phyloP scores from a whole-genome alignment of 2,329 filamentous ascomycete species.

The Beauveria pseudobassiana region DNA sequence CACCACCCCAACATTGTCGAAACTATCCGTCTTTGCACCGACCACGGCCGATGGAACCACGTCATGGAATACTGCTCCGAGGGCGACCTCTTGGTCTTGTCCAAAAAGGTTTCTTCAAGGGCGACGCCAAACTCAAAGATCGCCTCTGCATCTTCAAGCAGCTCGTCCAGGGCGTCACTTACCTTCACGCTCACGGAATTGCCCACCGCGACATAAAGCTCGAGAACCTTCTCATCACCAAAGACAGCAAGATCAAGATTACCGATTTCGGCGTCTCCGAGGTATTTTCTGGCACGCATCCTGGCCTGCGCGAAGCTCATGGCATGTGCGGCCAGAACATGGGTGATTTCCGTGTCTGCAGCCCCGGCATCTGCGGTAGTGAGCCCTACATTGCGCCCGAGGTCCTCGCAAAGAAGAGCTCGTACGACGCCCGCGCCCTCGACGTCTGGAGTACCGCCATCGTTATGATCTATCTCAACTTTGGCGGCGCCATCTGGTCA shows the following conservation, averaged over 20 bases:
- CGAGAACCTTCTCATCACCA: conserved; percentile 75
- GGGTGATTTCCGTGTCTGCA: conserved; percentile 61
- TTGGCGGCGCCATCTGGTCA: conserved; percentile 67
- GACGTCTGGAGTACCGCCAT: conserved; percentile 85
- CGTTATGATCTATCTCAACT: conserved; percentile 71
- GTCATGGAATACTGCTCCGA: conserved; percentile 89
- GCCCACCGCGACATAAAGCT: conserved; percentile 88
- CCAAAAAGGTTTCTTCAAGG: conserved; percentile 59
- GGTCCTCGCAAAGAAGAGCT: conserved; percentile 59
- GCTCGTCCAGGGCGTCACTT: conserved; percentile 71
- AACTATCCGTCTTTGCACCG: conserved; percentile 67
- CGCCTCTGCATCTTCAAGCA: conserved; percentile 86
- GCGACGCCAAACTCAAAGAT: conserved; percentile 58
- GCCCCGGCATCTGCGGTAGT: conserved; percentile 76
- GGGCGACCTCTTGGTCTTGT: conserved; percentile 72
- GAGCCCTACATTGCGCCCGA: conserved; percentile 84
- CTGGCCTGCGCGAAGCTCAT: conserved; percentile 64
- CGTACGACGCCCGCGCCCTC: conserved; percentile 66
- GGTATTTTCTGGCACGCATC: conserved; percentile 76
- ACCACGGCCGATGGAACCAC: conserved; percentile 74
- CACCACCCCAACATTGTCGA: conserved; percentile 84
- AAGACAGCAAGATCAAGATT: conserved; percentile 78
- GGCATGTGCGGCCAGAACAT: conserved; percentile 69
- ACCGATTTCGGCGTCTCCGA: conserved; percentile 88
- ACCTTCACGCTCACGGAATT: conserved; percentile 76